phyloP scores from a whole-genome alignment of 176 grass and related monocot species.

The Raddia guianensis region DNA sequence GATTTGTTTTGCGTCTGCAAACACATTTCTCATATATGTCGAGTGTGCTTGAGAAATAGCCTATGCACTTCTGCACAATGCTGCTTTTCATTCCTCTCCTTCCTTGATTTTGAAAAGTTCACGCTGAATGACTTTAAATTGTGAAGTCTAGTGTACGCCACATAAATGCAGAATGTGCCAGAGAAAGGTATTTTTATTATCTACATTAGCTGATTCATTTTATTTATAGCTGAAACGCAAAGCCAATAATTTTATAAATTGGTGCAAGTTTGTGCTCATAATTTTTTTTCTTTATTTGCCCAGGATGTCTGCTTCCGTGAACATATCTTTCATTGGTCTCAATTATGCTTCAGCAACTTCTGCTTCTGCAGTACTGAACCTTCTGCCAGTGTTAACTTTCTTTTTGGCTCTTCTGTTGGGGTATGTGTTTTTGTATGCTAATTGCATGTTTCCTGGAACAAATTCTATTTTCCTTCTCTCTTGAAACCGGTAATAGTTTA shows the following conservation, averaged over 20 bases:
- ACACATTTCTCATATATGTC: background rate
- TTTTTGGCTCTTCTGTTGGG: slow-evolving; percentile 45
- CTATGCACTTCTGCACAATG: background rate
- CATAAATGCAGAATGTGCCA: background rate
- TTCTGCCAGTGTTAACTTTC: slow-evolving; percentile 54
- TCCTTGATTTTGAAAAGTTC: background rate
- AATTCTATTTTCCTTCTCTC: background rate
- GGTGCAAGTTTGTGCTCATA: background rate
- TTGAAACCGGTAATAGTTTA: background rate
- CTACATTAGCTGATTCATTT: background rate
- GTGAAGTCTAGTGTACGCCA: background rate
- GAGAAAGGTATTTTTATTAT: background rate
- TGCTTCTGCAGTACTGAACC: slow-evolving; percentile 48
- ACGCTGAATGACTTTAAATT: background rate
- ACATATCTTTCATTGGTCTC: slow-evolving; percentile 44
- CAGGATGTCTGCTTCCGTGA: slow-evolving; percentile 42
- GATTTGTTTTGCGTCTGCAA: background rate
- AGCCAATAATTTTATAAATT: background rate
- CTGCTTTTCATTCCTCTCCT: background rate
- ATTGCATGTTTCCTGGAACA: background rate
- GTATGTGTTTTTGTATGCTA: slow-evolving; percentile 8
- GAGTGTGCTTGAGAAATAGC: background rate
- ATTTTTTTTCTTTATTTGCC: slow-evolving; percentile 9
- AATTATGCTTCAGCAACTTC: slow-evolving; percentile 47
- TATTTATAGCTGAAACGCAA: background rate